Base-by-base conservation (phyloP, 2,329 filamentous ascomycete genomes). In the Parastagonospora nodorum region DNA sequence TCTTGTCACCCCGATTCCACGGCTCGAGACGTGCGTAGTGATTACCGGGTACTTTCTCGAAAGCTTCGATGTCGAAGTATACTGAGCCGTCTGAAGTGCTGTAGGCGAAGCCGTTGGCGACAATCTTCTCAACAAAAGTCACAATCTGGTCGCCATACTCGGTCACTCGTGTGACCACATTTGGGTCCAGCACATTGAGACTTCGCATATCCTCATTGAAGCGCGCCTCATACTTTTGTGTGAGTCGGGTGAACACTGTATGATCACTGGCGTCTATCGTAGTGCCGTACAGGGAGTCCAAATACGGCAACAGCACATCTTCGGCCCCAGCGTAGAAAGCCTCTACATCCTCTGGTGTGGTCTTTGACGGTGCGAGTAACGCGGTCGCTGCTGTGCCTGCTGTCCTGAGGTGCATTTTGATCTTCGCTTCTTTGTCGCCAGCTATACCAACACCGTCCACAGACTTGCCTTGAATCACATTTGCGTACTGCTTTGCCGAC, bases 81-180 rank as follows among this genome's bases (percentile, higher is more conserved):
- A 97, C 91, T 0, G 90, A 96, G 0, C 92, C 92, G 61, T 94
- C 89, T 0, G 78, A 74, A 0, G 83, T 84, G 30, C 76, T 78
- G 67, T 97, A 97, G 1, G 88, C 93, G 62, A 92, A 97, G 0
- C 89, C 88, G 68, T 96, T 96, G 44, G 88, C 78, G 16, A 95
- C 85, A 49, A 96, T 90, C 58, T 83, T 85, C 65, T 93, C 84
- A 0, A 97, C 90, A 57, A 96, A 97, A 8, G 83, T 78, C 39
- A 89, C 90, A 66, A 97, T 97, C 67, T 96, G 87, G 0, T 87
- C 86, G 4, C 93, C 89, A 63, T 94, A 97, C 65, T 96, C 91
- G 1, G 92, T 96, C n/a, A 97, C 93, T 49, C 92, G 81, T 0
- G 92, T 96, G 24, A 96, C 78, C 30, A 88, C 83, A 64, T 95